Evolutionary conservation across 306 rosid species (phyloP).

Genomic region (Geum urbanum): DNA sequence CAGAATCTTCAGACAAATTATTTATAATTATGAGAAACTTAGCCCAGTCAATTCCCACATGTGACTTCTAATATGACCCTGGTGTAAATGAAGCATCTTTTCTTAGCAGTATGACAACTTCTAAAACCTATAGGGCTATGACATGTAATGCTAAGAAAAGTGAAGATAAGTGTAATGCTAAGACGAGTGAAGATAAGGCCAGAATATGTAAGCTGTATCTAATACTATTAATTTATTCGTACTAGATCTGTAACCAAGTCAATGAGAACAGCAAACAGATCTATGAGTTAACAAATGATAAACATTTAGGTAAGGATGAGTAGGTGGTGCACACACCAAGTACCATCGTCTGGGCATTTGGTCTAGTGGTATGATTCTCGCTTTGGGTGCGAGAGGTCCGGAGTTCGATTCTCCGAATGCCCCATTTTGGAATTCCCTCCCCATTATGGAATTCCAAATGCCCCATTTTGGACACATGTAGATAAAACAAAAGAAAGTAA

Average conservation of each 20-base stretch:
- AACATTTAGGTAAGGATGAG: background rate
- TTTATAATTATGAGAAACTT: background rate
- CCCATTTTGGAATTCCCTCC: background rate
- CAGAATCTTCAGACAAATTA: too few relatives aligned
- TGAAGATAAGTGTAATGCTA: too few relatives aligned
- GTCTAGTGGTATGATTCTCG: conserved; percentile 56
- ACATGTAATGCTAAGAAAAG: too few relatives aligned
- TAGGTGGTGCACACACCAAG: background rate
- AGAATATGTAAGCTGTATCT: too few relatives aligned
- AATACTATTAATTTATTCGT: too few relatives aligned
- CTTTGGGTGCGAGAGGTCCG: conserved; percentile 64
- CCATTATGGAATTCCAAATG: too few relatives aligned
- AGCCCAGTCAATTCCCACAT: background rate
- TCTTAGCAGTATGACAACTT: background rate
- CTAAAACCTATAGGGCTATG: background rate
- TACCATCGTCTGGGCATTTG: background rate
- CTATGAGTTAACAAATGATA: too few relatives aligned
- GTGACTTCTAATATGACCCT: background rate
- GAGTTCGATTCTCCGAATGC: conserved; percentile 42
- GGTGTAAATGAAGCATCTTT: background rate
- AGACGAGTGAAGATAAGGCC: too few relatives aligned
- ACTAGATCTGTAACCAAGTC: too few relatives aligned
- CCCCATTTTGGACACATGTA: too few relatives aligned
- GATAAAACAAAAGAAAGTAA: too few relatives aligned
- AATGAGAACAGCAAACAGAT: too few relatives aligned